Base-by-base conservation (phyloP, 371 early-diverging fungal species). In the Actinomortierella wolfii region DNA sequence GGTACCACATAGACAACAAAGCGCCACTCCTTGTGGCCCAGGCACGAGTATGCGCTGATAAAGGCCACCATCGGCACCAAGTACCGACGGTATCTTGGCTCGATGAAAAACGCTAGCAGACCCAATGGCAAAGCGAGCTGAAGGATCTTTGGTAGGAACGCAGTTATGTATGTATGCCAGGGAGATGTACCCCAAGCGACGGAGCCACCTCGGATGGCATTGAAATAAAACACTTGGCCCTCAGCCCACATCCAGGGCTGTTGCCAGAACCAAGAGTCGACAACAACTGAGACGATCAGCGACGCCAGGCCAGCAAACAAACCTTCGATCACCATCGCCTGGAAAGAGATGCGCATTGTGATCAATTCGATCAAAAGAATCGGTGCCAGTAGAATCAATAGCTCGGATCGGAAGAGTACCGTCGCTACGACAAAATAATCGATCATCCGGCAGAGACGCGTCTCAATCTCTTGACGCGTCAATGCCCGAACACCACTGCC, bases 21-120 rank as follows among this genome's bases (percentile, higher is more conserved):
- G 15, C 99, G 83, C 96, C 96, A 96, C 70, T 99, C 99, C 78
- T 99, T 99, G 78, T 99, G 99, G 3, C 87, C 88, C 21, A 96
- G 77, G 23, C 81, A 74, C 13, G 95, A 94, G 60, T 95, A 93
- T 0, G 86, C 18, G 13, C 59, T 52, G 6, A 92, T 78, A 65
- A 88, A 94, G 15, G 79, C 64, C 6, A 85, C 24, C 4, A 79
- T 70, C 0, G 94, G 90, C 6, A 75, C 45, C 20, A 90, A 65
- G 24, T 90, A 73, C 11, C 85, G 81, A 24, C 88, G 76, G 17
- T 81, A 74, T 15, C 82, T 79, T 3, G 18, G 59, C 60, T 86
- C 78, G 0, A 59, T 52, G 69, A 1, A 42, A 25, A 9, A 78
- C 26, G 81, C 88, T 21, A 74, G 49, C 25, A 83, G 40, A 3